Base-by-base conservation (phyloP, 2,329 filamentous ascomycete species). In the Aspergillus tubingensis region DNA sequence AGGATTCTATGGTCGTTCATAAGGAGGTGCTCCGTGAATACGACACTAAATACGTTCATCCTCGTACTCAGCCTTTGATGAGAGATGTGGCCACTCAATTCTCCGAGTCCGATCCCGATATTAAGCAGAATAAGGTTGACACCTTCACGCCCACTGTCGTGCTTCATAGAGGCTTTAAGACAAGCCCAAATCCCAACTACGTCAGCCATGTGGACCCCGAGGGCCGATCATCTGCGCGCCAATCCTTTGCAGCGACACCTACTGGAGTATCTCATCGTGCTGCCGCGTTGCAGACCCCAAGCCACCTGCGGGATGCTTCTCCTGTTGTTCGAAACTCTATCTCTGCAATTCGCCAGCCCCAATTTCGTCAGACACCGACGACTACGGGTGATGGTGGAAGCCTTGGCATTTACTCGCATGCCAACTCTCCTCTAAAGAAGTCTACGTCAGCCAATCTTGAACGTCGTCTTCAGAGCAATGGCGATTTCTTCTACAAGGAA, bases 21-120 rank as follows among this genome's bases (percentile, higher is more conserved):
- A 92, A 90, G 68, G 91, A 98, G 76, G 94, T 98, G 5, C 83
- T 98, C 77, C 89, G 92, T 73, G 95, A 99, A 77, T 99, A 99
- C 73, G 92, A 98, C 73, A 91, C 87, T 67, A 99, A 99, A 79
- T 97, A 90, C 71, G 95, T 99, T 1, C 92, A 96, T 70, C 95
- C 95, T 2, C 85, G 88, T 10, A 85, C 96, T n/a, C 91, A 96
- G 68, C 91, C 90, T 7, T 82, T 90, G 5, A 91, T 96, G 65
- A 82, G 88, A 65, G 86, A 90, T 70, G 92, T 94, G 1, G 90
- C 87, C 5, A 95, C 90, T 0, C 94, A 98, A 74, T 88, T 89
- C 60, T 86, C 86, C 0, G 73, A 77, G 63, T 69, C 79, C 21
- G 75, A 72, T 56, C 76, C 76, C 15, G 77, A 80, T 43, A 74